These are phyloP conservation scores for Cryomyces antarcticus DNA, from an alignment of 495 filamentous ascomycete species.

Conservation along the genomic window DNA sequence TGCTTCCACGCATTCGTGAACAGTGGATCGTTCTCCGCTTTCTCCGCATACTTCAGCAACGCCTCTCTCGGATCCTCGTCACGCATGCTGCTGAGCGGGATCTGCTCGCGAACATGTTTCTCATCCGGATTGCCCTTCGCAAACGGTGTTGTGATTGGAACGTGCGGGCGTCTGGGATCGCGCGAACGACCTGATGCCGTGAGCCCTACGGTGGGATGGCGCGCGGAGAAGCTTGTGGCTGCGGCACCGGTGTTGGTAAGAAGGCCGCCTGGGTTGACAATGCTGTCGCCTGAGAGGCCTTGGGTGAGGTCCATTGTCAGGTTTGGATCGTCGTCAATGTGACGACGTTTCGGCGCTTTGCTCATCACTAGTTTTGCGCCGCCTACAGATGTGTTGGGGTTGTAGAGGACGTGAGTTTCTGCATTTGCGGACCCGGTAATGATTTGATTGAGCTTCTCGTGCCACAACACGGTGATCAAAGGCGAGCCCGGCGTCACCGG, in stretches of 20 bases:
- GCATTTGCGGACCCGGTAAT: slow-evolving; percentile 80
- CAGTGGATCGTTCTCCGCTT: slow-evolving; percentile 79
- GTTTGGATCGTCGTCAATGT: slow-evolving; percentile 79
- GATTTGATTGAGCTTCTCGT: slow-evolving; percentile 88
- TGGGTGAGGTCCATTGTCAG: slow-evolving; percentile 63
- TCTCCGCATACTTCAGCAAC: slow-evolving; percentile 81
- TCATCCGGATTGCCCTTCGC: slow-evolving; percentile 81
- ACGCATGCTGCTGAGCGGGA: slow-evolving; percentile 81
- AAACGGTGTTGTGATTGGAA: slow-evolving; percentile 75
- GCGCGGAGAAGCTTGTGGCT: slow-evolving; percentile 34
- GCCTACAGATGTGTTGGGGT: slow-evolving; percentile 54
- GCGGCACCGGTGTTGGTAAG: slow-evolving; percentile 20
- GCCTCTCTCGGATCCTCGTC: slow-evolving; percentile 95
- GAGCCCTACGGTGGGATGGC: slow-evolving; percentile 49
- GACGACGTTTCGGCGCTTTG: slow-evolving; percentile 78
- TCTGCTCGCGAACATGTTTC: slow-evolving; percentile 66
- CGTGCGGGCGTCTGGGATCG: slow-evolving; percentile 62
- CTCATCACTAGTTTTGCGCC: slow-evolving; percentile 83
- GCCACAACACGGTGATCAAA: slow-evolving; percentile 74
- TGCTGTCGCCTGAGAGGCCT: slow-evolving; percentile 64
- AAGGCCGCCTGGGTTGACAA: slow-evolving; percentile 44
- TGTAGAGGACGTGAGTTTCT: slow-evolving; percentile 78
- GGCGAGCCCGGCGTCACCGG: slow-evolving; percentile 67
- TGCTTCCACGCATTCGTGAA: slow-evolving; percentile 86
- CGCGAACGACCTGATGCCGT: slow-evolving; percentile 61